phyloP scores from a whole-genome alignment of 2,329 filamentous ascomycete genomes.

The Capronia americana region DNA sequence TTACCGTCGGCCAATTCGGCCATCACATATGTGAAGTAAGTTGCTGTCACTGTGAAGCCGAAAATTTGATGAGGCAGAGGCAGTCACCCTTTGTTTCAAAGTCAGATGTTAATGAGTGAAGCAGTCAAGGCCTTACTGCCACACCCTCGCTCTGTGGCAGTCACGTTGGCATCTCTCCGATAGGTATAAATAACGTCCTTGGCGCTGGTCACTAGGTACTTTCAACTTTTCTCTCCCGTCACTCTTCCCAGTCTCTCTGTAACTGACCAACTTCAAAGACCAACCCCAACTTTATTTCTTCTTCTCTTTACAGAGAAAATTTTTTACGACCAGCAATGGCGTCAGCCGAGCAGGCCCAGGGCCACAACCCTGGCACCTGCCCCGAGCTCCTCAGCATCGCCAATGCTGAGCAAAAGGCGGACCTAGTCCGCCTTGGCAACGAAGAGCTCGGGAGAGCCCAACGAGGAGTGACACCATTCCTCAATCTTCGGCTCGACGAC shows the following conservation, averaged over 20 bases:
- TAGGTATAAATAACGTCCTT: constrained; percentile 17
- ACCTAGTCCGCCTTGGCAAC: neutral
- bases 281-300: constrained; percentile 5
- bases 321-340: neutral
- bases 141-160: constrained; percentile 8
- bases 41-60: neutral
- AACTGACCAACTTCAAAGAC: constrained; percentile 23
- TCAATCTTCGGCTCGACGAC: neutral
- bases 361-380: constrained; percentile 16
- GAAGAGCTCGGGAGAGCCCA: constrained; percentile 2
- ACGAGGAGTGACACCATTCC: constrained; percentile 18
- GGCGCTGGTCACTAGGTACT: constrained; percentile 5
- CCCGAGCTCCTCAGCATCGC: constrained; percentile 6
- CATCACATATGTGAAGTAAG: neutral
- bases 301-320: neutral
- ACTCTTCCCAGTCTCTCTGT: constrained; percentile 11
- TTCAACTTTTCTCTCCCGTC: neutral
- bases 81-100: constrained; percentile 1
- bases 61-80: neutral
- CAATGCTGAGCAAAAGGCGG: constrained; percentile 4
- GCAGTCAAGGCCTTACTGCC: constrained; percentile 8
- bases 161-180: neutral
- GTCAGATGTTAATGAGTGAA: constrained; percentile 15
- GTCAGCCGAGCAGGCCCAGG: neutral
- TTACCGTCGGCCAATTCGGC: neutral